Evolutionary conservation across 106 monocot species (phyloP).

Genomic region (Dioscorea alata): DNA sequence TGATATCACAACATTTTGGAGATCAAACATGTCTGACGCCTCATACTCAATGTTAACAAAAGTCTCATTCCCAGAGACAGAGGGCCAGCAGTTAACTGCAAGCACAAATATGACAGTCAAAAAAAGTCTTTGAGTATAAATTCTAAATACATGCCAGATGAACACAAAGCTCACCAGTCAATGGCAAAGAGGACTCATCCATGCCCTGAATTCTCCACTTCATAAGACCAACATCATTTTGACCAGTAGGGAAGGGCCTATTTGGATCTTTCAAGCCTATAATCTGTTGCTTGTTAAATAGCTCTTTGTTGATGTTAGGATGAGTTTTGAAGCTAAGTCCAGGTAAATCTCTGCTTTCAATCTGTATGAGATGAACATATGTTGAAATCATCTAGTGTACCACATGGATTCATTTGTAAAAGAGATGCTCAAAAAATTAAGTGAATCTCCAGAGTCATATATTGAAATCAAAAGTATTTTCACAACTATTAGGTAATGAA

Average conservation of each 20-base stretch:
- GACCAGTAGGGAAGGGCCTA: conserved; percentile 89
- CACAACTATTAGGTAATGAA: too few species aligned
- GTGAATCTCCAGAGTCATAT: too few species aligned
- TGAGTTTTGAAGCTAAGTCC: conserved; percentile 93
- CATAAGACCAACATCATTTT: conserved; percentile 87
- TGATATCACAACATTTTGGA: conserved; percentile 81
- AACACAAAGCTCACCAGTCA: conserved; percentile 50
- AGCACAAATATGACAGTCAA: not conserved
- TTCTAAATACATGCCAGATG: not conserved
- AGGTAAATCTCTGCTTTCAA: conserved; percentile 71
- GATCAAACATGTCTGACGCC: conserved; percentile 83
- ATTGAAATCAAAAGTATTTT: too few species aligned
- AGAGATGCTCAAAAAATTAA: too few species aligned
- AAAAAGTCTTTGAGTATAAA: not conserved
- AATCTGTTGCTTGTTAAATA: conserved; percentile 77
- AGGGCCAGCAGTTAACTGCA: conserved; percentile 97
- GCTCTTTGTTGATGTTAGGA: conserved; percentile 96
- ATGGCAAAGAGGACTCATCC: conserved; percentile 79
- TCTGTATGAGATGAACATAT: conserved; percentile 29
- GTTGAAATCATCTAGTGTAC: too few species aligned
- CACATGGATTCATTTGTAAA: too few species aligned
- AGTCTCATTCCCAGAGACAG: conserved; percentile 92
- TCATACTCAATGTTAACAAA: conserved; percentile 99
- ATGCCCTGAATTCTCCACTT: conserved; percentile 98
- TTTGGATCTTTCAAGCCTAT: conserved; percentile 89